Evolutionary conservation across 2,329 filamentous ascomycete genomes (phyloP), one percentile per base, ranked within the genome.

Genomic region (Pseudogymnoascus sp.): DNA sequence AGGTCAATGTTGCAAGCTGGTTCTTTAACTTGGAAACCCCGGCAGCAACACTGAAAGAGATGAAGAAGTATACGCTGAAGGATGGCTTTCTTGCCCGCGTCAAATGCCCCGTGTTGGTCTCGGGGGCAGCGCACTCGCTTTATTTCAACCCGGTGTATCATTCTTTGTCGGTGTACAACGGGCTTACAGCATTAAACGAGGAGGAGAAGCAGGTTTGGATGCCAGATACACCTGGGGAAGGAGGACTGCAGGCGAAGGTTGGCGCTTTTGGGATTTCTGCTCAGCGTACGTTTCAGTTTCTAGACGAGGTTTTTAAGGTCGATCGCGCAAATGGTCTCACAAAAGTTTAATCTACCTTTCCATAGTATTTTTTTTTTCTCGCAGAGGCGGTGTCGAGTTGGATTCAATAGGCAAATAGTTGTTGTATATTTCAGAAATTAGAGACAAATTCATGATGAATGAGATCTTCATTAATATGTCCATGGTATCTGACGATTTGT

Each of bases 221-320:
- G 26, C 64, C 67, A 14, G 63, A 64, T 7, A 64, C 64, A 31
- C 46, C 64, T 16, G 66, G 64, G 2, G 61, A 68, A 19, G 70
- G 70, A 56, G 70, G 69, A 10, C 61, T 72, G 41, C 67, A 69
- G 64, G 69, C 70, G 10, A 71, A 73, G 60, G 66, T 73, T 63
- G 68, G 67, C 16, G 67, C 67, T 16, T 65, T 65, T 61, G 64
- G 62, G 10, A 37, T 65, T 8, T 46, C 53, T 11, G 61, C 16
- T 28, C 37, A 62, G 50, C 43, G 38, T 26, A 65, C 31, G 31
- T 65, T 65, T 59, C 14, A 24, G n/a, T 65, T 31, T 33, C 40
- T 65, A 35, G 64, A 65, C 35, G 43, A 35, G 40, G 16, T 33
- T 40, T 65, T 65, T 61, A 56, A 40, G 50, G 43, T 65, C n/a